Evolutionary conservation across 306 rosid species (phyloP), one percentile per base, ranked within the genome.

Genomic region (Cyamopsis tetragonoloba): DNA sequence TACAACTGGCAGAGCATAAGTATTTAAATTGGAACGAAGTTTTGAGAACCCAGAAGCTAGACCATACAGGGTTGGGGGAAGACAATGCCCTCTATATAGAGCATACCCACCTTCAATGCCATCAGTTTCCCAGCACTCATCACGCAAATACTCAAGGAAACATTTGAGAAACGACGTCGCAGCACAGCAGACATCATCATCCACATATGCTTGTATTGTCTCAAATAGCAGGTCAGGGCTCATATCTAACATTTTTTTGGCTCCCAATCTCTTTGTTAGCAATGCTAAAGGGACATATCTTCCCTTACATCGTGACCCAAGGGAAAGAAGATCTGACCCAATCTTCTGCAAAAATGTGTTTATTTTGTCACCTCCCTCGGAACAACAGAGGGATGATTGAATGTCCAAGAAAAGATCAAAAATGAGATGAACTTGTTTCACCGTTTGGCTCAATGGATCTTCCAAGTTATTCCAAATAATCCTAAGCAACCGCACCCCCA

Each of bases 371-470:
- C 87, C 82, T 4, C 88, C 86, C 65, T 84, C 96, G 0, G 96
- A 85, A 90, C 88, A 82, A 56, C 70, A 59, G 66, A 93, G 85
- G 11, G 92, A 81, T 14, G 95, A 86, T 39, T 88, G 96, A 80
- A 93, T 90, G 78, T 93, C 99, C 60, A 93, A 54, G 76, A 86
- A 88, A 54, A 93, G 96, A 81, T 93, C 89, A 58, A 93, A 93
- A 74, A 90, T 80, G 26, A 88, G 88, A 80, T 90, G 99, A 72
- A 88, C 96, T 77, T 93, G 99, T 47, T 83, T 93, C 79, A 93
- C 99, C 1, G 99, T 93, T 75, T 93, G 99, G 83, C 92, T 93
- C 70, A 93, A 79, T 61, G 97, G 95, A 76, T 93, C 97, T 66
- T 93, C 99, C 77, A 93, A 79, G 81, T 93, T 93, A 72, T 88